Evolutionary conservation across 2,329 filamentous ascomycete species (phyloP).

Genomic region (Acrocalymma vagum): DNA sequence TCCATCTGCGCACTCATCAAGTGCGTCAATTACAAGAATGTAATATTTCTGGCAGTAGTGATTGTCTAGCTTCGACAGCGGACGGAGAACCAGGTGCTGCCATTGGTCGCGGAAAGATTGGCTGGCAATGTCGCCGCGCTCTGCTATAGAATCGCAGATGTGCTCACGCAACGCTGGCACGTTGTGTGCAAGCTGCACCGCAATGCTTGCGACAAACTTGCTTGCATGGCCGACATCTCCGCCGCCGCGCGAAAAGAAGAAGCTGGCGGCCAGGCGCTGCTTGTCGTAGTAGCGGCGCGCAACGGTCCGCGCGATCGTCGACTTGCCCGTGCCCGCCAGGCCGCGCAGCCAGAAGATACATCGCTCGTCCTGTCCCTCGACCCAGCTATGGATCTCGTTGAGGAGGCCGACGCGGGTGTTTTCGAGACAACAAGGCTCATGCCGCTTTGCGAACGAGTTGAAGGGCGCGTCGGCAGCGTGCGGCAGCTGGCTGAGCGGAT

Average conservation of each 20-base stretch:
- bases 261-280: conserved; percentile 14
- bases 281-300: conserved; percentile 12
- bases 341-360: conserved; percentile 36
- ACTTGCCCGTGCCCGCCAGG: conserved; percentile 38
- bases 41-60: background rate
- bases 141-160: conserved; percentile 9
- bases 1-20: conserved; percentile 34
- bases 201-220: conserved; percentile 16
- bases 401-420: conserved; percentile 27
- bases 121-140: conserved; percentile 4
- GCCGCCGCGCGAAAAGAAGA: conserved; percentile 20
- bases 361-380: conserved; percentile 5
- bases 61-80: conserved; percentile 1
- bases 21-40: conserved; percentile 23
- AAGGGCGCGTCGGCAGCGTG: conserved; percentile 16
- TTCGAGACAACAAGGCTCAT: conserved; percentile 21
- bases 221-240: conserved; percentile 8
- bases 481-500: conserved; percentile 5
- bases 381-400: conserved; percentile 24
- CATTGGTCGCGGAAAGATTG: conserved; percentile 13
- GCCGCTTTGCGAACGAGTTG: conserved; percentile 17
- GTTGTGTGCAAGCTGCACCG: conserved; percentile 6
- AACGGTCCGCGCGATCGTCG: conserved; percentile 34
- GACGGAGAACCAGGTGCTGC: conserved; percentile 13
- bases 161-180: conserved; percentile 1